phyloP scores from a whole-genome alignment of 78 protist genomes.

The Cavenderia fasciculata region DNA sequence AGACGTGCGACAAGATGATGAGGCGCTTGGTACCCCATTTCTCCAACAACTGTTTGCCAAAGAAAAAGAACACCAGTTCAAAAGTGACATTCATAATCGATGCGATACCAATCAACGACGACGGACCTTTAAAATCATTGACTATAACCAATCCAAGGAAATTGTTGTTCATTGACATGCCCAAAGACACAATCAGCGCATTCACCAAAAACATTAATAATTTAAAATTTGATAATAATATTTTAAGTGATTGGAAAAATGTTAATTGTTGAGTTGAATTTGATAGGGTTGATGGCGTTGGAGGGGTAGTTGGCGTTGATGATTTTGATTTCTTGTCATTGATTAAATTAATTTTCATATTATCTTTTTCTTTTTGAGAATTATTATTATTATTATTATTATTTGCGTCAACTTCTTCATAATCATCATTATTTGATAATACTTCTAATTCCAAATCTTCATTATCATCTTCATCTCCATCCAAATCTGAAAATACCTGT shows the following conservation, averaged over 20 bases:
- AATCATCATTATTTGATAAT: not conserved
- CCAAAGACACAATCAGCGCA: conserved; percentile 8
- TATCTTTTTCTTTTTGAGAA: not conserved
- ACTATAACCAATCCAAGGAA: conserved; percentile 18
- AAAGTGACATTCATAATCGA: conserved; percentile 26
- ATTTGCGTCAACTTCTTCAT: not conserved
- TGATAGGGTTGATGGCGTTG: not conserved
- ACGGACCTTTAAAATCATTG: not conserved
- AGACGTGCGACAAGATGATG: conserved; percentile 19
- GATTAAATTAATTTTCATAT: not conserved
- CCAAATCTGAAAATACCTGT: no score
- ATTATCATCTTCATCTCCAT: no score
- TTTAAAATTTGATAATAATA: conserved; percentile 29
- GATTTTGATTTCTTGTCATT: not conserved
- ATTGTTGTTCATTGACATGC: conserved; percentile 66
- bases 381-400: not conserved
- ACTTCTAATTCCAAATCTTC: no score
- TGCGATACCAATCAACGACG: conserved; percentile 35
- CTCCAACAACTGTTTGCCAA: conserved; percentile 26
- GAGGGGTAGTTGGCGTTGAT: not conserved
- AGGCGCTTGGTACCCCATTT: not conserved
- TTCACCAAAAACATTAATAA: conserved; percentile 12
- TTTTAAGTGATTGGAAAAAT: not conserved
- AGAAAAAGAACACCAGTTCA: conserved; percentile 50
- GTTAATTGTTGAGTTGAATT: not conserved